Evolutionary conservation across 192 early-diverging fungal genomes (phyloP).

Genomic region (Umbelopsis sp.): DNA sequence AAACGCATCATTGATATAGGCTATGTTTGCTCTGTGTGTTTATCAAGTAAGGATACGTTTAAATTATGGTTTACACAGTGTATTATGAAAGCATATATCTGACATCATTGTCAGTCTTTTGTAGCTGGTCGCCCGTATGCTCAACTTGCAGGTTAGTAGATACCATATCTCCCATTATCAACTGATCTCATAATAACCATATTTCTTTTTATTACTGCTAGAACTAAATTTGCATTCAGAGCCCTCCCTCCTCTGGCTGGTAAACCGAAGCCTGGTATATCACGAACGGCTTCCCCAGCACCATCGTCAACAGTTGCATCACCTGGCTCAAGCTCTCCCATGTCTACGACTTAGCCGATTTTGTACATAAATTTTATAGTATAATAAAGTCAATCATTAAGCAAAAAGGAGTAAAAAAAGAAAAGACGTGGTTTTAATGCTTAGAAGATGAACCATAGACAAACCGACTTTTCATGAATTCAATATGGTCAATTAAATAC

Average conservation of each 20-base stretch:
- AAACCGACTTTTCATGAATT: too few relatives aligned
- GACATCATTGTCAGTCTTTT: slow-evolving; percentile 55
- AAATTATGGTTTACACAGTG: background rate
- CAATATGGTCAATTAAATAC: too few relatives aligned
- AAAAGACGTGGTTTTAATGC: background rate
- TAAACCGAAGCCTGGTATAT: background rate
- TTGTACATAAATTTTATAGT: background rate
- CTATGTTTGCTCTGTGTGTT: slow-evolving; percentile 97
- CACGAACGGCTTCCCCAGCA: background rate
- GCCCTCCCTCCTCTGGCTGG: slow-evolving; percentile 34
- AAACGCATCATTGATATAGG: slow-evolving; percentile 90
- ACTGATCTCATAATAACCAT: background rate
- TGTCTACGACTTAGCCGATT: background rate
- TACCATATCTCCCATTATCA: too few relatives aligned
- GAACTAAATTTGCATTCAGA: slow-evolving; percentile 72
- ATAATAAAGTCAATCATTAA: background rate
- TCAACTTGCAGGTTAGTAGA: slow-evolving; percentile 67
- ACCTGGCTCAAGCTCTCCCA: slow-evolving; percentile 16
- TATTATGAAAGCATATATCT: background rate
- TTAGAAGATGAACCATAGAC: too few relatives aligned
- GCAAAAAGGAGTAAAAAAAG: background rate
- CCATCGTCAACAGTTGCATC: background rate
- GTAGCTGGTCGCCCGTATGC: slow-evolving; percentile 70
- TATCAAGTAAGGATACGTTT: slow-evolving; percentile 74
- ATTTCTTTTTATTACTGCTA: slow-evolving; percentile 20